A percentile compares a stretch with the other conserved stretches of the same genome.
Conservation (phyloP, 345 rosid genomes). For the Alliaria petiolata region DNA sequence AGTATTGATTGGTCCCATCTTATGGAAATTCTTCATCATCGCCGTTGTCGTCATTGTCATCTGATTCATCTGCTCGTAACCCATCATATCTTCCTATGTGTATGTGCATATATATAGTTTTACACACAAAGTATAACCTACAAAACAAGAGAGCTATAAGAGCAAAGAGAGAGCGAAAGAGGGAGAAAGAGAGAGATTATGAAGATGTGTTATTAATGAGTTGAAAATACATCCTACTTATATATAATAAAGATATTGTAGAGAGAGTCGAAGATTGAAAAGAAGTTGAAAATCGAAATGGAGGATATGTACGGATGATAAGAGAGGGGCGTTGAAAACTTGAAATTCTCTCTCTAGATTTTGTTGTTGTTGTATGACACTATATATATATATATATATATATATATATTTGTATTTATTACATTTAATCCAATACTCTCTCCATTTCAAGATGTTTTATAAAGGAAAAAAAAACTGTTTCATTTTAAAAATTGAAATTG, state of each 20-base stretch:
- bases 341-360: neutral
- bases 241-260: conserved; percentile 8
- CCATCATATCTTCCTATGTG: conserved; percentile 32
- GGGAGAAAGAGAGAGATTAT: neutral
- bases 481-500: too few species aligned
- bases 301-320: conserved; percentile 36
- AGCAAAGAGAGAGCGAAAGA: neutral
- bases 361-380: neutral
- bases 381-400: too few species aligned
- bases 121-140: conserved; percentile 11
- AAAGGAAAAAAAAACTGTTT: neutral
- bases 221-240: conserved; percentile 7
- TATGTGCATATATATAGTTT: conserved; percentile 12
- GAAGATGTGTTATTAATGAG: conserved; percentile 11
- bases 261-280: neutral
- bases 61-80: conserved; percentile 36
- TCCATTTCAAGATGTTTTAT: neutral
- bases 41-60: conserved; percentile 26
- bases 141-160: neutral
- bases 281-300: too few species aligned
- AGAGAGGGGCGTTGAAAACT: conserved; percentile 25
- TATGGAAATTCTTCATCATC: conserved; percentile 27
- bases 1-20: neutral
- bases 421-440: neutral
- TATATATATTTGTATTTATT: too few species aligned